These are phyloP conservation scores for Aspergillus jensenii DNA, from an alignment of 2,329 filamentous ascomycete genomes.

Conservation along the genomic window DNA sequence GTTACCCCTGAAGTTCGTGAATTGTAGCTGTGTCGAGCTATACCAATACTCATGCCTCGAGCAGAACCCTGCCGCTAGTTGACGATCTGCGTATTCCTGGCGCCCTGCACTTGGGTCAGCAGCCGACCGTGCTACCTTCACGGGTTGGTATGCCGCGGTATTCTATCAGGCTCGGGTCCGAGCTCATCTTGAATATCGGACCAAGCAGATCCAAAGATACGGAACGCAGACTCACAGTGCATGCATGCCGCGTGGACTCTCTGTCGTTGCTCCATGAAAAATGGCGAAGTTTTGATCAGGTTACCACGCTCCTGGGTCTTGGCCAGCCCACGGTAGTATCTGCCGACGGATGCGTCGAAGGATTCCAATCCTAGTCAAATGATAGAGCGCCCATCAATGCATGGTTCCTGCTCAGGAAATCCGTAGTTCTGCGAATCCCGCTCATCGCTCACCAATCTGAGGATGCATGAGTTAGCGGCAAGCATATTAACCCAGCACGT, in stretches of 20 bases:
- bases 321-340: neutral
- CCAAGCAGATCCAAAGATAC: neutral
- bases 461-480: neutral
- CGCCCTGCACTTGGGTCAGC: neutral
- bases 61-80: neutral
- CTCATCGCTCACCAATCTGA: neutral
- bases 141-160: neutral
- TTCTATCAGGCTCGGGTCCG: neutral
- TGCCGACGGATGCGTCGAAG: neutral
- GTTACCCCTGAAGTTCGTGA: neutral
- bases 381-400: neutral
- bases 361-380: conserved; percentile 3
- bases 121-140: neutral
- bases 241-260: neutral
- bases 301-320: neutral
- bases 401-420: conserved; percentile 8
- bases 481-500: neutral
- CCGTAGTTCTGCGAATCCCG: neutral
- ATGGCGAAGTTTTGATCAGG: neutral
- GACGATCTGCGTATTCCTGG: neutral
- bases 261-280: neutral
- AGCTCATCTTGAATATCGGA: neutral
- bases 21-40: neutral
- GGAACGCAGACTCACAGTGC: neutral
- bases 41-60: neutral